Evolutionary conservation across 257 asterid species (phyloP).

Genomic region (Capsicum rhomboideum): DNA sequence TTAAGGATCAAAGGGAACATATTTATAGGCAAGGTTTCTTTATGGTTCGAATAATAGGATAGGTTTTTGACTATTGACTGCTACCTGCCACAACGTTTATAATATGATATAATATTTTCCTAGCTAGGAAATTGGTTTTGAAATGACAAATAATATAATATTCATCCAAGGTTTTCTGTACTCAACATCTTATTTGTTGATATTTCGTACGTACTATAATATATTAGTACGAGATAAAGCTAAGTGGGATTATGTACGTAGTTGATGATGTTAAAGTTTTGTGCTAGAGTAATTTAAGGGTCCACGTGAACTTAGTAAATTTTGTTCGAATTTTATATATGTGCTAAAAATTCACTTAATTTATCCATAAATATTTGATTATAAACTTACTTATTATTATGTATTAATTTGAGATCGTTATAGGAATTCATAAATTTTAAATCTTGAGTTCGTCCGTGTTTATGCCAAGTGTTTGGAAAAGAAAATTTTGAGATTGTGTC

Average conservation of each 20-base stretch:
- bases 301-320: neutral
- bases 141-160: neutral
- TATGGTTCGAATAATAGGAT: neutral
- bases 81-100: no score
- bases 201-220: neutral
- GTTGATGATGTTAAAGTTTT: neutral
- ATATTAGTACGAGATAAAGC: slow-evolving; percentile 1
- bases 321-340: neutral
- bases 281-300: neutral
- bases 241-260: neutral
- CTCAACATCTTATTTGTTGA: neutral
- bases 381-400: neutral
- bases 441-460: neutral
- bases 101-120: neutral
- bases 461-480: neutral
- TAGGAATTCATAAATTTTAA: neutral
- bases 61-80: slow-evolving; percentile 7
- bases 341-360: neutral
- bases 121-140: neutral
- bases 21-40: neutral
- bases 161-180: neutral
- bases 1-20: neutral
- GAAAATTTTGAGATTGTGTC: neutral
- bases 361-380: neutral
- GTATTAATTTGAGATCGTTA: neutral